Conservation (phyloP, 805 yeast genomes). For the Monosporozyma aquatica region DNA sequence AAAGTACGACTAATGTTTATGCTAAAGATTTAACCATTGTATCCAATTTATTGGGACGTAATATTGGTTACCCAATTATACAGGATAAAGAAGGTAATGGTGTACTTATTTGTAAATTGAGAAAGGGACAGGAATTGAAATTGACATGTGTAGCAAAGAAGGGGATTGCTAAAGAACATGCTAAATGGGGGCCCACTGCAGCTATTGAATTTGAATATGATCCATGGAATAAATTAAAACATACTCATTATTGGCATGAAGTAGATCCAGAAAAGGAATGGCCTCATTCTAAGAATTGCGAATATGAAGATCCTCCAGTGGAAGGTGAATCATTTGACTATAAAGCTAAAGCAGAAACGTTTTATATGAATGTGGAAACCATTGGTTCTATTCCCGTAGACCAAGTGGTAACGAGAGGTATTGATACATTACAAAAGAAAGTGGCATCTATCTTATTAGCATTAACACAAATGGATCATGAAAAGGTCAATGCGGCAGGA, state of each 20-base stretch:
- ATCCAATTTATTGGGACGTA: conserved; percentile 31
- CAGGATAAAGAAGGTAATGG: conserved; percentile 72
- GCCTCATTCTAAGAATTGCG: conserved; percentile 84
- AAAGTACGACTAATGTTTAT: conserved; percentile 80
- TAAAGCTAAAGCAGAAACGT: conserved; percentile 69
- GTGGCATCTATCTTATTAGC: conserved; percentile 81
- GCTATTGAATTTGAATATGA: conserved; percentile 96
- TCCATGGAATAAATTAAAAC: conserved; percentile 97
- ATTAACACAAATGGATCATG: conserved; percentile 41
- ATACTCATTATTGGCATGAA: conserved; percentile 95
- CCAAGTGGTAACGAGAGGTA: conserved; percentile 79
- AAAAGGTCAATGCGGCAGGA: conserved; percentile 32
- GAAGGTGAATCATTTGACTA: conserved; percentile 83
- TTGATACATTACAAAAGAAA: conserved; percentile 78
- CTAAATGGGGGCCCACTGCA: conserved; percentile 96
- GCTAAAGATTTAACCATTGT: conserved; percentile 63
- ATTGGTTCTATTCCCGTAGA: conserved; percentile 84
- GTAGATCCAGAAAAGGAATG: conserved; percentile 82
- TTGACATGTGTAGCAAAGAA: conserved; percentile 92
- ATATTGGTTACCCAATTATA: conserved; percentile 78
- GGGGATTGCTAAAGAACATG: conserved; percentile 95
- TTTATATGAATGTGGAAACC: conserved; percentile 85
- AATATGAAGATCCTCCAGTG: conserved; percentile 92
- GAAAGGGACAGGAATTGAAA: conserved; percentile 85
- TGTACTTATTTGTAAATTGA: conserved; percentile 80